Conservation (phyloP, 495 filamentous ascomycete species). For the Podospora bellae-mahoneyi region DNA sequence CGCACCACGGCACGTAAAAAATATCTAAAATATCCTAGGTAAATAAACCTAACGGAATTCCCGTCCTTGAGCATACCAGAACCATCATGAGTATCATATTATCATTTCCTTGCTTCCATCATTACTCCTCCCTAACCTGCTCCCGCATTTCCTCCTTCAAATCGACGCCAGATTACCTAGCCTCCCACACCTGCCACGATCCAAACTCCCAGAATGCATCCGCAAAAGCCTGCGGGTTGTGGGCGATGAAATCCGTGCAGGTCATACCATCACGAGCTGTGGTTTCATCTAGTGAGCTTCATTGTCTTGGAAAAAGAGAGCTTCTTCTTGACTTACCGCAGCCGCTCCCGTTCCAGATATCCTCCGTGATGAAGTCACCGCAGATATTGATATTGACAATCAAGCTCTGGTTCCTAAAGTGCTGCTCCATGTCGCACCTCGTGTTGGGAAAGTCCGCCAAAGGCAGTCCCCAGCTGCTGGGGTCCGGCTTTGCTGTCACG, state of each 20-base stretch:
- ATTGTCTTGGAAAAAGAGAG: not conserved
- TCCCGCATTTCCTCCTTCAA: not conserved
- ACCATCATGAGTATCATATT: not conserved
- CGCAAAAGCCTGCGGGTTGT: conserved; percentile 58
- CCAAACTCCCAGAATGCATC: conserved; percentile 67
- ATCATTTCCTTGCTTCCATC: not conserved
- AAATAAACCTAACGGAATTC: not conserved
- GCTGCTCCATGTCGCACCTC: conserved; percentile 55
- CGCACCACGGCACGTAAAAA: not conserved
- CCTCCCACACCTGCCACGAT: conserved; percentile 49
- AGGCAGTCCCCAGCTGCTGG: conserved; percentile 57
- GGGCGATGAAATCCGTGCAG: conserved; percentile 60
- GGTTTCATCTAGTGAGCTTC: conserved; percentile 26
- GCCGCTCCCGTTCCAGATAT: conserved; percentile 38
- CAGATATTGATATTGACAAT: conserved; percentile 69
- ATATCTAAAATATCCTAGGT: not conserved
- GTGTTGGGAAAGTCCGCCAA: conserved; percentile 55
- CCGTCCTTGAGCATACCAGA: not conserved
- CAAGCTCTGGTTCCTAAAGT: conserved; percentile 63
- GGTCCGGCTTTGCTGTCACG: conserved; percentile 48
- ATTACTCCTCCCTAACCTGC: not conserved
- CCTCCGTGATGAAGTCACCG: conserved; percentile 57
- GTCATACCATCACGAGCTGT: conserved; percentile 23
- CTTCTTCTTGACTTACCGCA: conserved; percentile 39
- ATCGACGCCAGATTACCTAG: not conserved